Evolutionary conservation across 2,329 filamentous ascomycete species (phyloP).

Genomic region (Fusarium citri): DNA sequence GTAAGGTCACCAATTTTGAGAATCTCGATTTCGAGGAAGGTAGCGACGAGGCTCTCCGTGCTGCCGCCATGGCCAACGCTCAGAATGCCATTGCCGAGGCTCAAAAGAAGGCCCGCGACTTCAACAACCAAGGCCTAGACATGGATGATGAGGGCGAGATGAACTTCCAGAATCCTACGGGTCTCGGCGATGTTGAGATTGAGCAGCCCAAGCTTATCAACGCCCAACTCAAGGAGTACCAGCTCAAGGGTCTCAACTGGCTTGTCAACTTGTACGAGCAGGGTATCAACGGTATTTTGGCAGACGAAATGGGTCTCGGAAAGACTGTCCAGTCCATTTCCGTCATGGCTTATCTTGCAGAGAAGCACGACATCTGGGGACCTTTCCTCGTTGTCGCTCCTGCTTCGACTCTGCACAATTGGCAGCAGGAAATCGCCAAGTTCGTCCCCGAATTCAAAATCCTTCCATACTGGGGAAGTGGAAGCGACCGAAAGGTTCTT

Average conservation of each 20-base stretch:
- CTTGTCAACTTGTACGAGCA: conserved; percentile 99
- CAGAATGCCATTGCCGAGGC: conserved; percentile 96
- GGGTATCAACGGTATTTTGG: conserved; percentile 98
- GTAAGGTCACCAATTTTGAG: conserved; percentile 92
- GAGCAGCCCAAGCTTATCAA: conserved; percentile 94
- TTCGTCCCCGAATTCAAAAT: conserved; percentile 97
- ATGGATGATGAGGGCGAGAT: conserved; percentile 95
- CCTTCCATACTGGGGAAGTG: conserved; percentile 96
- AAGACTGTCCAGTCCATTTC: conserved; percentile 99
- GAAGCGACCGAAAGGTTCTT: conserved; percentile 92
- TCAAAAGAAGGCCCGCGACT: conserved; percentile 90
- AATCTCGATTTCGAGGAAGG: conserved; percentile 96
- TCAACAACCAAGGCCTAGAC: conserved; percentile 79
- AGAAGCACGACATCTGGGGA: conserved; percentile 98
- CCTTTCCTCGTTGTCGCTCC: conserved; percentile 97
- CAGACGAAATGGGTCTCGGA: conserved; percentile 99
- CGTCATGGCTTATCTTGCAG: conserved; percentile 97
- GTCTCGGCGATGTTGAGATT: conserved; percentile 92
- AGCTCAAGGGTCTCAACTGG: conserved; percentile 99
- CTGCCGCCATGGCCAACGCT: conserved; percentile 93
- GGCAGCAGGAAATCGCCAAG: conserved; percentile 96
- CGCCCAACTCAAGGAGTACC: conserved; percentile 96
- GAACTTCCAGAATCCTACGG: conserved; percentile 99
- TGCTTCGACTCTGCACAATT: conserved; percentile 96
- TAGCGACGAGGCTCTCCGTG: conserved; percentile 83